phyloP scores from a whole-genome alignment of 805 yeast genomes.

The Debaryomyces hansenii region DNA sequence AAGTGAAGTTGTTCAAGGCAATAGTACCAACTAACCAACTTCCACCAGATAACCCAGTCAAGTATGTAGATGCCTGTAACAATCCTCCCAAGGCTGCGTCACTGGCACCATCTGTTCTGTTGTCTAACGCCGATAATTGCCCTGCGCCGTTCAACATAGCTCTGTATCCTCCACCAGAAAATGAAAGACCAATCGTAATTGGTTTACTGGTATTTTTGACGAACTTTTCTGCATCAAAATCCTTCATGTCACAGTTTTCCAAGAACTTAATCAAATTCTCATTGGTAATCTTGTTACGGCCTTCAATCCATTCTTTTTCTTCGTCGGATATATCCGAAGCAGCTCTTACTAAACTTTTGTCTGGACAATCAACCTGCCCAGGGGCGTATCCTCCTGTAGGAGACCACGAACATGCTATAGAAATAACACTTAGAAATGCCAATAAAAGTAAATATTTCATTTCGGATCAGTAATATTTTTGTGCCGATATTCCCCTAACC shows the following conservation, averaged over 20 bases:
- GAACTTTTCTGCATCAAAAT: slow-evolving; percentile 47
- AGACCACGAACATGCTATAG: slow-evolving; percentile 38
- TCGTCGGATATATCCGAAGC: slow-evolving; percentile 47
- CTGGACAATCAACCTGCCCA: slow-evolving; percentile 55
- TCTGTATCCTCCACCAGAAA: slow-evolving; percentile 85
- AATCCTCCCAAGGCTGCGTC: slow-evolving; percentile 73
- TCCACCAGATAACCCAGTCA: slow-evolving; percentile 70
- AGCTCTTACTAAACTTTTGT: slow-evolving; percentile 38
- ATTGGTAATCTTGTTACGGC: slow-evolving; percentile 28
- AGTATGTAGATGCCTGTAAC: slow-evolving; percentile 67
- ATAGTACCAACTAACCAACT: slow-evolving; percentile 67
- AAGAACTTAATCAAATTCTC: slow-evolving; percentile 40
- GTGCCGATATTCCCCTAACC: not conserved
- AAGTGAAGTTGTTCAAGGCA: slow-evolving; percentile 57
- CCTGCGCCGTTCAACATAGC: slow-evolving; percentile 91
- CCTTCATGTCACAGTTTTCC: slow-evolving; percentile 43
- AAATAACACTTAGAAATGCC: not conserved
- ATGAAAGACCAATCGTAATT: slow-evolving; percentile 34
- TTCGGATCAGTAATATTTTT: not conserved
- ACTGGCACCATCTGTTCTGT: slow-evolving; percentile 55
- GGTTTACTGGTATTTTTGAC: slow-evolving; percentile 24
- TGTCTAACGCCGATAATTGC: slow-evolving; percentile 74
- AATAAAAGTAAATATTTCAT: not conserved
- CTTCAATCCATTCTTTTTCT: slow-evolving; percentile 34
- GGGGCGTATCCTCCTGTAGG: slow-evolving; percentile 65